These are phyloP conservation scores for Bipolaris sorokiniana DNA, from an alignment of 2,329 filamentous ascomycete species.

Conservation along the genomic window DNA sequence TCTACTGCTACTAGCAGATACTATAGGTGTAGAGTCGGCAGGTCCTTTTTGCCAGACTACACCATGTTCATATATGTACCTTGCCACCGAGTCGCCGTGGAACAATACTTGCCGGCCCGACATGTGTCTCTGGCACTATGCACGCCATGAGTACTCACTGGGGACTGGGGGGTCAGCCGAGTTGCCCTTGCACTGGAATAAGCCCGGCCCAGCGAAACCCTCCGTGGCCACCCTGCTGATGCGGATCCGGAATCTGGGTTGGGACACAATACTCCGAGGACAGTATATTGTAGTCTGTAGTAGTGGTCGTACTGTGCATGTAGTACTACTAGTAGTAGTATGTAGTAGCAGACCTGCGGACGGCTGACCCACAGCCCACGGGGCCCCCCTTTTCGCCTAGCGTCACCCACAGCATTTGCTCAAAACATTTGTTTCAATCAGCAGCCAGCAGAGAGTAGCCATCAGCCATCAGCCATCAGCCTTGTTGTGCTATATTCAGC, in stretches of 20 bases:
- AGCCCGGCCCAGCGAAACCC: too few relatives aligned
- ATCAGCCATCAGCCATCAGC: background rate
- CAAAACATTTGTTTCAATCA: background rate
- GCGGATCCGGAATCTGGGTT: too few relatives aligned
- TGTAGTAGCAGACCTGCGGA: background rate
- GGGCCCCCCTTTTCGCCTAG: slow-evolving; percentile 23
- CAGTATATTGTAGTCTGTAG: too few relatives aligned
- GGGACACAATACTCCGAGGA: too few relatives aligned
- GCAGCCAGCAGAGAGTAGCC: too few relatives aligned
- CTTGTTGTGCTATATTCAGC: slow-evolving; percentile 17
- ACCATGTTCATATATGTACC: slow-evolving; percentile 1
- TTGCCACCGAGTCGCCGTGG: slow-evolving; percentile 1
- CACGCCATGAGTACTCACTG: background rate
- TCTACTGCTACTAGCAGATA: slow-evolving; percentile 2
- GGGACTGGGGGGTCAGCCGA: too few relatives aligned
- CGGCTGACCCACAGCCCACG: slow-evolving; percentile 16
- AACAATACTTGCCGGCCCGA: slow-evolving; percentile 13
- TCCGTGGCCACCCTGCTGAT: too few relatives aligned
- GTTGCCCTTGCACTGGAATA: too few relatives aligned
- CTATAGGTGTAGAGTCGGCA: background rate
- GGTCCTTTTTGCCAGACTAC: too few relatives aligned
- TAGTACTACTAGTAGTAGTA: too few relatives aligned
- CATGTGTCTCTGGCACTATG: background rate
- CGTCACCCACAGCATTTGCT: slow-evolving; percentile 5
- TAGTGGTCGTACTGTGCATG: too few relatives aligned